Percentiles rank a stretch among this genome's conserved stretches.
Conservation (phyloP, 768 basidiomycete species). For the Melanogaster broomeanus region DNA sequence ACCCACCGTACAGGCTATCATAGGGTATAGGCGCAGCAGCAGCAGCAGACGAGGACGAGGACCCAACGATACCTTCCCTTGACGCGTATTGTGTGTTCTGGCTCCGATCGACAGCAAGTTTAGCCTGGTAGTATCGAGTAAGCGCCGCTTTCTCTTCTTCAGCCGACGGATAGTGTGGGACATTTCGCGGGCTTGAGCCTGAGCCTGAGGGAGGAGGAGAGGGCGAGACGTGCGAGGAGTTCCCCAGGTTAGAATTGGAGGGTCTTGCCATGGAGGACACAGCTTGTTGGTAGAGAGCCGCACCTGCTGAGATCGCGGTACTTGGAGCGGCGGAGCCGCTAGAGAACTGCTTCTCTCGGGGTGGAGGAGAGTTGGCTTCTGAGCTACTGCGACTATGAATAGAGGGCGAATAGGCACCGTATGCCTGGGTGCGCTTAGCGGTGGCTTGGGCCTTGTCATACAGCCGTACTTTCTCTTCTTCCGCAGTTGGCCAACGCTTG, state of each 20-base stretch:
- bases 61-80: conserved; percentile 16
- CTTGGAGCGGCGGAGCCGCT: conserved; percentile 10
- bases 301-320: conserved; percentile 41
- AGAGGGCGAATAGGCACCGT: conserved; percentile 28
- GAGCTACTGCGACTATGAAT: conserved; percentile 30
- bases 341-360: conserved; percentile 17
- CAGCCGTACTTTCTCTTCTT: conserved; percentile 75
- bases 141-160: conserved; percentile 77
- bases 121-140: conserved; percentile 68
- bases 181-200: conserved; percentile 15
- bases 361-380: conserved; percentile 20
- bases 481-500: conserved; percentile 61
- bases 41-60: conserved; percentile 14
- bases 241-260: conserved; percentile 12
- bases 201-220: conserved; percentile 19
- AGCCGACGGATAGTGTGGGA: conserved; percentile 59
- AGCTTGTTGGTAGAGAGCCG: conserved; percentile 45
- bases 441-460: conserved; percentile 68
- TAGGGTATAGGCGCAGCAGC: conserved; percentile 55
- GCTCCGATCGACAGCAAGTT: conserved; percentile 63
- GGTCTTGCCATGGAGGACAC: conserved; percentile 39
- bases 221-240: conserved; percentile 31
- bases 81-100: conserved; percentile 40
- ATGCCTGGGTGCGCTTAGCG: conserved; percentile 59
- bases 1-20: conserved; percentile 53